A percentile compares a stretch with the other conserved stretches of the same genome.
These are phyloP conservation scores for Umbilicus rupestris DNA, from an alignment of 164 flowering plant species.

Conservation along the genomic window DNA sequence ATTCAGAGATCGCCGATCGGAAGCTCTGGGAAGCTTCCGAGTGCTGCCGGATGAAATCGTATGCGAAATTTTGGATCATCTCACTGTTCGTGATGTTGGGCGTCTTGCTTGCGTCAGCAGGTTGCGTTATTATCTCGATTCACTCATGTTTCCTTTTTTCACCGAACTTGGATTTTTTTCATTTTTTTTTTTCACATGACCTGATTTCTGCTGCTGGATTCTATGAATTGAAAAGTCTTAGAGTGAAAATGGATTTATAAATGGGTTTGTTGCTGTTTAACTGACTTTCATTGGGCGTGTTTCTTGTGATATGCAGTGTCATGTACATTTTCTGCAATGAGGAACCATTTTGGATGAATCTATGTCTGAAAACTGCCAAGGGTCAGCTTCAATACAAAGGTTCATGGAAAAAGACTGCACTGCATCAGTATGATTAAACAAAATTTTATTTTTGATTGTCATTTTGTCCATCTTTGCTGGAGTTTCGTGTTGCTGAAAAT, in stretches of 20 bases:
- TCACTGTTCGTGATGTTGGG: conserved; percentile 56
- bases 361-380: conserved; percentile 40
- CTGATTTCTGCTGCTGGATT: background rate
- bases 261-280: background rate
- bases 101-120: conserved; percentile 95
- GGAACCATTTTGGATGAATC: conserved; percentile 91
- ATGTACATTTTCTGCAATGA: conserved; percentile 89
- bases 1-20: conserved; percentile 46
- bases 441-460: no score
- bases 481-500: background rate
- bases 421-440: conserved; percentile 41
- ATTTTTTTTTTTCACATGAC: background rate
- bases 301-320: conserved; percentile 45
- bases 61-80: conserved; percentile 35
- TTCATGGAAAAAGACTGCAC: conserved; percentile 78
- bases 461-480: no score
- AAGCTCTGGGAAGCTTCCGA: conserved; percentile 62
- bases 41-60: conserved; percentile 70
- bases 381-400: conserved; percentile 65
- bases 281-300: background rate
- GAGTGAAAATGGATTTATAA: background rate
- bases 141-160: no score
- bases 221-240: no score
- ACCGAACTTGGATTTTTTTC: background rate
- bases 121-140: conserved; percentile 17